Evolutionary conservation across 768 basidiomycete species (phyloP), one percentile per base, ranked within the genome.

Genomic region (Chlorophyllum brunneum): DNA sequence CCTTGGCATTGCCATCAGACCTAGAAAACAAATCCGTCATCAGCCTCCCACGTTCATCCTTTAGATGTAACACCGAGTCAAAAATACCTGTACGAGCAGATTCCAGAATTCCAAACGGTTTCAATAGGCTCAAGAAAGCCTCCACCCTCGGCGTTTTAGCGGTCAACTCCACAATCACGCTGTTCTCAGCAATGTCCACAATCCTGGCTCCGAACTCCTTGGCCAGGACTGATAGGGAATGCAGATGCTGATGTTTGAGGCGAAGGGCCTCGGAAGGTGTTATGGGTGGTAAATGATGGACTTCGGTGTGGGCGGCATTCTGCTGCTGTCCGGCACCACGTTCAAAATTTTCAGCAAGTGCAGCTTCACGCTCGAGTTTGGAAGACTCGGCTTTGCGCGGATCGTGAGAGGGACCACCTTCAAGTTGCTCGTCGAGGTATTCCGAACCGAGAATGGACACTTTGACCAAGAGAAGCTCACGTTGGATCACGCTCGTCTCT

Each of bases 1-100:
- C 55, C 97, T 82, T 3, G 97, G 97, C 90, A 99, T 97, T 5
- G 91, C 95, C 95, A 99, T 99, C 33, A 91, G 72, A 64, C 95
- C 95, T 95, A 22, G 33, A 29, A 4, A 3, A 26, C 4, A 29
- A 45, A 46, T 41, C 13, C 44, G 24, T 48, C 30, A 50, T 16
- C 22, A 37, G 56, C 23, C 56, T 37, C 29, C 27, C n/a, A n/a
- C n/a, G n/a, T 15, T 24, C 26, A 42, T 22, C 46, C 38, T 6
- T 22, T 24, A 47, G n/a, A 36, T 27, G 56, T 11, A 43, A n/a
- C n/a, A n/a, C n/a, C 18, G 36, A 54, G 15, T 44, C 45, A 54
- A 29, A 73, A 81, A 53, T 56, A 95, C 95, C 95, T 29, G 93
- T 94, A 50, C 97, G 75, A 18, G 97, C 95, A 24, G 92, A 88